Evolutionary conservation across 176 grass and related monocot species (phyloP), one percentile per base, ranked within the genome.

Genomic region (Tillandsia fasciculata): DNA sequence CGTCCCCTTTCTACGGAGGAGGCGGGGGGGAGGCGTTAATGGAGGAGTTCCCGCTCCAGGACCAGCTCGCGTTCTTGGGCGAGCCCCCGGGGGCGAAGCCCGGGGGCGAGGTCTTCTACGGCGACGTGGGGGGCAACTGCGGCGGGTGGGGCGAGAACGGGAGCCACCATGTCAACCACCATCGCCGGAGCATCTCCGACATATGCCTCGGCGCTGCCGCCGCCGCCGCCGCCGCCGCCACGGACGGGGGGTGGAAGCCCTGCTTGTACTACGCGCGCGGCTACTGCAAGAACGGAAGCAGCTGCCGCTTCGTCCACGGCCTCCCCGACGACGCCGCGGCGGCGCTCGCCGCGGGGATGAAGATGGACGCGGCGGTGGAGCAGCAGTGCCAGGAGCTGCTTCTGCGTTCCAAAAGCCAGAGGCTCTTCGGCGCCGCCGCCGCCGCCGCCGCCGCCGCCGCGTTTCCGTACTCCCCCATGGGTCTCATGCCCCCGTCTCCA

Each of bases 251-350:
- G 2, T 89, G 86, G 86, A 88, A 89, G 76, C 88, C 88, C 6
- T 96, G 92, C 71, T 88, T 92, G 20, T 92, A 96, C 76, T 96
- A 84, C 56, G 83, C 92, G 0, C 85, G 92, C 51, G 92, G 92
- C 0, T 96, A 83, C 84, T 96, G 92, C 81, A 96, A 96, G 76
- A 96, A 96, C 70, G 92, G 92, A 15, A 81, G 80, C 70, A 80
- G 69, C 56, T 96, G 92, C 63, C 63, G 83, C 48, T 96, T 96
- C 72, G 70, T 96, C 20, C 92, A 96, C 51, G 79, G 77, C n/a
- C 76, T 96, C 14, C 77, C 82, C 8, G 92, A 91, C 51, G 88
- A 91, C 10, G 78, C 56, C 1, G 29, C 29, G 29, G 58, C 70
- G 0, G 72, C 59, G 63, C 57, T 83, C 7, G 70, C 76, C 5